Base-by-base conservation (phyloP, 2,329 filamentous ascomycete genomes). In the Aspergillus phoenicis region DNA sequence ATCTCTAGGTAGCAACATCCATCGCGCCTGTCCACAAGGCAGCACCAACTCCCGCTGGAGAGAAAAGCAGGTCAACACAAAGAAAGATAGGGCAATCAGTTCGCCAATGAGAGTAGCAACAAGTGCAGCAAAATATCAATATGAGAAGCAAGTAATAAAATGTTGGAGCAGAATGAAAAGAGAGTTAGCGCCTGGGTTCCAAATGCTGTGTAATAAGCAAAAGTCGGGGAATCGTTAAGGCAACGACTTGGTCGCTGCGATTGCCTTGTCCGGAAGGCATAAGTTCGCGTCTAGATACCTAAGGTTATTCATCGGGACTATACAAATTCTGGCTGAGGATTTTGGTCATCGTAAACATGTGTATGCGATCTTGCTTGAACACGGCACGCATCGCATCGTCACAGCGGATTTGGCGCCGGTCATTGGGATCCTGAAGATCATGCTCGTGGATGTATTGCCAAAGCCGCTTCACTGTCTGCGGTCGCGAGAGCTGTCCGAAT, bases 341-440 rank as follows among this genome's bases (percentile, higher is more conserved):
- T 82, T 97, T 97, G 82, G 97, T 98, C 94, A 99, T 98, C 68
- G 92, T 93, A 78, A 99, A 99, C 95, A 99, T 99, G 78, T 98
- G 92, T 53, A 99, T 90, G 71, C 86, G 91, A 71, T 93, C 87
- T 71, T 90, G 86, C 77, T 96, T 96, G 81, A 99, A 99, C 7
- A 99, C 90, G 6, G 90, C 90, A 62, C 91, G 88, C 89, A 99
- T 90, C 68, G 87, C 88, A 24, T 96, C 91, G 77, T 99, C 95
- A 79, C 95, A 99, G 28, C 87, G 82, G 65, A 99, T 99, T 68
- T 97, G 92, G 22, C 95, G 90, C 76, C 93, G 94, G 80, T 99
- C 94, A 65, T 77, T 87, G 0, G 93, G 94, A 68, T 98, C 93
- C 77, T 99, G 95, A 5, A 99, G 87, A 43, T 93, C 85, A 67